phyloP scores from a whole-genome alignment of 2,329 filamentous ascomycete genomes.

The Sclerotiophoma versabilis region DNA sequence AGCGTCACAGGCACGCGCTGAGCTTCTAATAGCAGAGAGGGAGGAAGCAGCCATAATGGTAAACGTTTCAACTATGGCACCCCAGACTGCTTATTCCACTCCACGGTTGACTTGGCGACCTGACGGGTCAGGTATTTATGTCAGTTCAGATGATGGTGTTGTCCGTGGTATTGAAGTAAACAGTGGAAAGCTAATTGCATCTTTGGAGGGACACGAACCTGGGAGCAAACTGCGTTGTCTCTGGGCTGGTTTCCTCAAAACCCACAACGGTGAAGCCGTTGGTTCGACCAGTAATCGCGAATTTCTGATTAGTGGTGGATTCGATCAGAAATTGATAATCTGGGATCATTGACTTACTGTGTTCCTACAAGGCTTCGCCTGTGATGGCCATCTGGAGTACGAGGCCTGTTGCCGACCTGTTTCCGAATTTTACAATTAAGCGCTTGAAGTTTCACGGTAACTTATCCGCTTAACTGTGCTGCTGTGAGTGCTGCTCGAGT shows the following conservation, averaged over 20 bases:
- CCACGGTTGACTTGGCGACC: slow-evolving; percentile 68
- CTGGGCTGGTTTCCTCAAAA: slow-evolving; percentile 59
- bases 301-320: slow-evolving; percentile 68
- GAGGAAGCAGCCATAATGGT: slow-evolving; percentile 67
- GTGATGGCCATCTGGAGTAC: neutral
- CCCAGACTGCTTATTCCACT: slow-evolving; percentile 70
- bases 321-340: slow-evolving; percentile 67
- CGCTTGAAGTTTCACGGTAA: neutral
- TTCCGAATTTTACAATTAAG: neutral
- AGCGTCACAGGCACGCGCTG: slow-evolving; percentile 60
- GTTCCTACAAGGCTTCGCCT: neutral
- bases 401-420: too few species aligned
- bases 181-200: slow-evolving; percentile 63
- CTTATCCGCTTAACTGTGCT: neutral
- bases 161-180: slow-evolving; percentile 66
- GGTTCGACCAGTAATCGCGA: slow-evolving; percentile 51
- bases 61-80: slow-evolving; percentile 65
- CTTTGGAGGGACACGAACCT: slow-evolving; percentile 62
- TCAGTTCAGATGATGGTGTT: slow-evolving; percentile 70
- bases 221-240: slow-evolving; percentile 66
- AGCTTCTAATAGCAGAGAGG: slow-evolving; percentile 60
- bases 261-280: slow-evolving; percentile 14
- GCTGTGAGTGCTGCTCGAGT: neutral
- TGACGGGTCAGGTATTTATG: slow-evolving; percentile 67
- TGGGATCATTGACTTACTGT: slow-evolving; percentile 51